Conservation (phyloP, 2,329 filamentous ascomycete genomes). For the Paramyrothecium sp. region DNA sequence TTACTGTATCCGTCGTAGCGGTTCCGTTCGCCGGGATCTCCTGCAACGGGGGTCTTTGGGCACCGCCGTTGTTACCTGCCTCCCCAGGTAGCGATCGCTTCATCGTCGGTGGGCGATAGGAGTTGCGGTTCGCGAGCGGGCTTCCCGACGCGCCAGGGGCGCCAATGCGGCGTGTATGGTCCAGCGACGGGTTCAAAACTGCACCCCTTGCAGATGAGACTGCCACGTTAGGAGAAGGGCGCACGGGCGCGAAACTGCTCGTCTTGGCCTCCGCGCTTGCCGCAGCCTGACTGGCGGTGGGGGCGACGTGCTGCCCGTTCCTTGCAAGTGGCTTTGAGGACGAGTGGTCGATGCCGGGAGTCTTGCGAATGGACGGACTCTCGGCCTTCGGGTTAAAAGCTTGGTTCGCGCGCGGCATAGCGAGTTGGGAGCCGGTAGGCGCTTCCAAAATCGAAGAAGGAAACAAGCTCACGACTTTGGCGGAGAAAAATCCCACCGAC, state of each 20-base stretch:
- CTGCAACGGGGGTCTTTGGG: slow-evolving; percentile 42
- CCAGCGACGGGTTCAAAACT: slow-evolving; percentile 52
- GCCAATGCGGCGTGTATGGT: slow-evolving; percentile 56
- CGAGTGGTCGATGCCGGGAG: slow-evolving; percentile 80
- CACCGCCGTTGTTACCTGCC: slow-evolving; percentile 12
- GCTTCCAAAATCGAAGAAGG: slow-evolving; percentile 39
- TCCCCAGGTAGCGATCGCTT: slow-evolving; percentile 44
- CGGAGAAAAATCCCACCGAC: slow-evolving; percentile 67
- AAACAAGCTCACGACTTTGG: slow-evolving; percentile 59
- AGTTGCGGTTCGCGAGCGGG: slow-evolving; percentile 56
- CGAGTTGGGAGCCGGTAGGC: slow-evolving; percentile 37
- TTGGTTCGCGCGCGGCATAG: slow-evolving; percentile 44
- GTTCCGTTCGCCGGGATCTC: slow-evolving; percentile 49
- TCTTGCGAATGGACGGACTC: slow-evolving; percentile 85
- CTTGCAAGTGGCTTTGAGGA: slow-evolving; percentile 71
- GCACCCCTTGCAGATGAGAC: slow-evolving; percentile 33
- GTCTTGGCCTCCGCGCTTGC: slow-evolving; percentile 17
- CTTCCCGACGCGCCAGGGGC: slow-evolving; percentile 54
- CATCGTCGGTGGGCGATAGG: slow-evolving; percentile 59
- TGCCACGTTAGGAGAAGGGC: slow-evolving; percentile 20
- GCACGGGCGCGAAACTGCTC: slow-evolving; percentile 26
- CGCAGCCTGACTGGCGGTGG: slow-evolving; percentile 27
- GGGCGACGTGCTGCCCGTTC: slow-evolving; percentile 51
- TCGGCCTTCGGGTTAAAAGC: slow-evolving; percentile 73
- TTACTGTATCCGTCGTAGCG: slow-evolving; percentile 14